Base-by-base conservation (phyloP, 2,329 filamentous ascomycete species). In the Colletotrichum falcatum region DNA sequence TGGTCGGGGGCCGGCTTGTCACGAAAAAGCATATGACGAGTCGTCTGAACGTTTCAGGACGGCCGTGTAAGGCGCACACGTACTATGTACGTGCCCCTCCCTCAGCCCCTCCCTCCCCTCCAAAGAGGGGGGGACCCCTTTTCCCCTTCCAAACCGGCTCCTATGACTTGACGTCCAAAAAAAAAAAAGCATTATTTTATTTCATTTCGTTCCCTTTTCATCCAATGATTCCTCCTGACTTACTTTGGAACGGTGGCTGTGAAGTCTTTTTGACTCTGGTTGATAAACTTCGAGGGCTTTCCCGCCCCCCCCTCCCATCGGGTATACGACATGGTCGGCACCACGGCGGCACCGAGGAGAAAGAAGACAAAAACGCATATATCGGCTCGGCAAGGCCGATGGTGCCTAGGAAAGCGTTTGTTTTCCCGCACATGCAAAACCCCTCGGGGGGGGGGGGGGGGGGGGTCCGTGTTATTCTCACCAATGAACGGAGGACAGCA, bases 41-140 rank as follows among this genome's bases (percentile, higher is more conserved):
- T 61, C 59, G 44, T 61, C 59, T 46, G 44, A 61, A 42, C 33
- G 30, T 51, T 51, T 28, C 44, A 35, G 48, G n/a, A 20, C 33
- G 20, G n/a, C 16, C 14, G 23, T 35, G 59, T 49, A 26, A 4
- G 56, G 16, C 28, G 37, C n/a, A n/a, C n/a, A n/a, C n/a, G n/a
- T n/a, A n/a, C n/a, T n/a, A n/a, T n/a, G n/a, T n/a, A n/a, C n/a
- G n/a, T n/a, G n/a, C n/a, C n/a, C n/a, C 14, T 11, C 56, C 56
- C 33, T 33, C 30, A 35, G 39, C 44, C 5, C n/a, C 58, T 11
- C 6, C n/a, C 56, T 11, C 11, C 55, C 39, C 30, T 33, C n/a
- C n/a, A n/a, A n/a, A n/a, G n/a, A n/a, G n/a, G n/a, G n/a, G n/a
- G 56, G 20, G 2, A 2, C 9, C 2, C 37, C 12, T 42, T 6